Percentiles rank a stretch among this genome's conserved stretches.
phyloP scores from a whole-genome alignment of 2,329 filamentous ascomycete species.

The Penicillium freii region DNA sequence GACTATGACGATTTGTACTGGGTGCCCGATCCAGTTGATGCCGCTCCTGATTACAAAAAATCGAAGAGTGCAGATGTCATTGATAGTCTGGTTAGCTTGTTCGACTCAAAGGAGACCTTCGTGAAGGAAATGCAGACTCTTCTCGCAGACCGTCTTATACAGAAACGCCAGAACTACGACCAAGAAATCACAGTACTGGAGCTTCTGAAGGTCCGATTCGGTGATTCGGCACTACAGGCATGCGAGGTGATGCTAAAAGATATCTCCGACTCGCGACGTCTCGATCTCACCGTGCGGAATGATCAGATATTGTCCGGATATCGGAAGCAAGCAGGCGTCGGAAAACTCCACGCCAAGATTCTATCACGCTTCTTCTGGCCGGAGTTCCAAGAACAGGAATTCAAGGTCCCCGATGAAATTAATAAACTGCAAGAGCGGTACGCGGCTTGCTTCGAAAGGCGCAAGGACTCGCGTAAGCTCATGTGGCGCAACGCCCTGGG shows the following conservation, averaged over 20 bases:
- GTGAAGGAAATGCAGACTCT: constrained; percentile 91
- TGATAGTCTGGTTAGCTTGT: constrained; percentile 80
- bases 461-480: constrained; percentile 82
- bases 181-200: constrained; percentile 82
- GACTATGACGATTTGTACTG: constrained; percentile 93
- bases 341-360: constrained; percentile 73
- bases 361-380: constrained; percentile 95
- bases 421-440: constrained; percentile 66
- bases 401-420: constrained; percentile 47
- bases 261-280: constrained; percentile 74
- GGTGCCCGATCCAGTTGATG: constrained; percentile 90
- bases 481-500: constrained; percentile 85
- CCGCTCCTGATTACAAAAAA: constrained; percentile 85
- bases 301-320: constrained; percentile 23
- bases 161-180: constrained; percentile 65
- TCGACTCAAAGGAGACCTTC: constrained; percentile 86
- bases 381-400: constrained; percentile 59
- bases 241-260: constrained; percentile 98
- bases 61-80: constrained; percentile 89
- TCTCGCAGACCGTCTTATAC: constrained; percentile 75
- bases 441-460: constrained; percentile 69
- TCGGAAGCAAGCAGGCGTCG: constrained; percentile 23
- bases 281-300: constrained; percentile 66
- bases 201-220: constrained; percentile 83
- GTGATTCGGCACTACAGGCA: constrained; percentile 79